A percentile compares a stretch with the other conserved stretches of the same genome.
These are phyloP conservation scores for Neltuma alba DNA, from an alignment of 306 rosid genomes.

Conservation along the genomic window DNA sequence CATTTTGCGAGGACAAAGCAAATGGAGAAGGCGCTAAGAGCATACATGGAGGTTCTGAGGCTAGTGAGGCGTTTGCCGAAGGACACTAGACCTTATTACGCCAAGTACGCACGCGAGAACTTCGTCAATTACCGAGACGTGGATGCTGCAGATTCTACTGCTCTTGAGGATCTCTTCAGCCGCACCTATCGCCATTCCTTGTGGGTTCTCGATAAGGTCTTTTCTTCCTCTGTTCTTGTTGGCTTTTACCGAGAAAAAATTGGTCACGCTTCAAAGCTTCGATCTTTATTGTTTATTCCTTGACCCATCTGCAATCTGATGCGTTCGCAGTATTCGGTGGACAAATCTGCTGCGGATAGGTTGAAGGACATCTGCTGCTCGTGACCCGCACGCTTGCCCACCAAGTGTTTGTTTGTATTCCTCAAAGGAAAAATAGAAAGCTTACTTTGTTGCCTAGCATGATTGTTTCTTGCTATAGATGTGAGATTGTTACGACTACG, in stretches of 20 bases:
- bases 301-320: conserved; percentile 7
- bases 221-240: neutral
- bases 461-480: neutral
- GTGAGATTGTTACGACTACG: neutral
- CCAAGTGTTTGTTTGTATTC: conserved; percentile 54
- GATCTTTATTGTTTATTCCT: neutral
- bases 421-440: neutral
- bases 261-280: neutral
- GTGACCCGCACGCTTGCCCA: neutral
- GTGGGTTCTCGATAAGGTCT: conserved; percentile 87
- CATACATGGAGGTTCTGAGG: conserved; percentile 72
- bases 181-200: conserved; percentile 69
- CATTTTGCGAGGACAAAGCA: neutral
- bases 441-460: neutral
- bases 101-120: conserved; percentile 76
- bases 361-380: conserved; percentile 52
- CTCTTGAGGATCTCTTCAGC: conserved; percentile 53
- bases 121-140: conserved; percentile 60
- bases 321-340: conserved; percentile 65
- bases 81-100: conserved; percentile 63
- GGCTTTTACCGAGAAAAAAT: neutral
- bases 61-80: conserved; percentile 59
- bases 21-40: conserved; percentile 73
- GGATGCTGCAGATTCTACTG: conserved; percentile 42
- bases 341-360: conserved; percentile 68